Evolutionary conservation across 768 basidiomycete species (phyloP), one percentile per base, ranked within the genome.

Genomic region (Austroboletus festivus): DNA sequence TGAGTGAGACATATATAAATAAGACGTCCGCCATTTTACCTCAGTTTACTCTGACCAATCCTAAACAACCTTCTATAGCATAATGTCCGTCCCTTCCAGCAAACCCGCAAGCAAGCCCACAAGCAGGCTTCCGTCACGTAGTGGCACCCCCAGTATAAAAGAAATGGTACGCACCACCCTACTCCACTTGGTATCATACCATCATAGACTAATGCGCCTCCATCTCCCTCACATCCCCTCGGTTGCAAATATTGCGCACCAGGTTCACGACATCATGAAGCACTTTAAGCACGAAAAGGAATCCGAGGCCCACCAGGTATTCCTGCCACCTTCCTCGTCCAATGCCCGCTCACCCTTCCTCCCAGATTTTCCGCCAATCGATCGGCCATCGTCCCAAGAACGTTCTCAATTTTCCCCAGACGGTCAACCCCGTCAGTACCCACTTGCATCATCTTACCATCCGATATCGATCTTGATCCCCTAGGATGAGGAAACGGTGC

Each of bases 401-500:
- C 15, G 44, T 78, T 35, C 51, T n/a, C n/a, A n/a, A n/a, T n/a
- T n/a, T 84, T 18, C 90, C 89, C 8, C 76, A 86, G 65, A 86
- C 81, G 3, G 69, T 84, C 55, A 85, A 90, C 55, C 82, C 85
- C 3, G 85, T 86, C 53, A 33, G 78, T 65, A 15, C 19, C 33
- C 35, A 15, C 3, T 41, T 31, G 1, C 24, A 2, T 39, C 21
- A 28, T 31, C 45, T n/a, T 7, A 2, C 13, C 7, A 30, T 44
- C 16, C 46, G 10, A 3, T 4, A 33, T 33, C 31, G 31, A 7
- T 33, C 31, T 33, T 53, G 15, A 56, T 47, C 46, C 51, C 48
- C 16, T 49, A 87, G 78, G 86, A 90, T 56, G 91, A 93, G 58
- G 91, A 94, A 70, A 92, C 91, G 1, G 82, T 94, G 4, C 92